Conservation (phyloP, 805 yeast genomes). For the Schwanniomyces vanrijiae region DNA sequence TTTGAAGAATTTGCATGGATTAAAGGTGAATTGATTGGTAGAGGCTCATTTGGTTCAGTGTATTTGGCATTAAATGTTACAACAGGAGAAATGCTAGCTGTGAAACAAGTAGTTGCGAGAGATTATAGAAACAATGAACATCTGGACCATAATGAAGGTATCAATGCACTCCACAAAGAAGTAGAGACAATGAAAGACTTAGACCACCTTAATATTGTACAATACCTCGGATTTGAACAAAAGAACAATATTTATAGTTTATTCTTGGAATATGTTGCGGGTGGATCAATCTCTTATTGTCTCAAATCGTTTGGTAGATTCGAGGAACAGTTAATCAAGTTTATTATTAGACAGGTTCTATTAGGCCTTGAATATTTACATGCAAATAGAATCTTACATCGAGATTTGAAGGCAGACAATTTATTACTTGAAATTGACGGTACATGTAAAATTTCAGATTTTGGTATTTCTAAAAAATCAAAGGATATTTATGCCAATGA, state of each 20-base stretch:
- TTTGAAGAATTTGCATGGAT: slow-evolving; percentile 94
- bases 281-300: slow-evolving; percentile 92
- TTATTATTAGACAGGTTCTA: slow-evolving; percentile 75
- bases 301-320: slow-evolving; percentile 81
- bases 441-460: slow-evolving; percentile 91
- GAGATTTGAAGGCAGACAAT: slow-evolving; percentile 95
- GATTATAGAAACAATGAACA: slow-evolving; percentile 12
- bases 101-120: slow-evolving; percentile 80
- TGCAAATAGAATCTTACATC: slow-evolving; percentile 80
- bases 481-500: slow-evolving; percentile 82
- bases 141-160: slow-evolving; percentile 54
- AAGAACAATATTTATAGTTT: slow-evolving; percentile 73
- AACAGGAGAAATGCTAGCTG: slow-evolving; percentile 98
- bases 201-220: slow-evolving; percentile 93
- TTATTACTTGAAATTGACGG: slow-evolving; percentile 87
- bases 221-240: slow-evolving; percentile 90
- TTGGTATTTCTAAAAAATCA: slow-evolving; percentile 85
- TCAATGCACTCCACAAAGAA: slow-evolving; percentile 84
- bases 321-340: slow-evolving; percentile 72
- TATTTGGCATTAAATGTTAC: slow-evolving; percentile 90
- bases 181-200: slow-evolving; percentile 92
- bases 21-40: slow-evolving; percentile 93
- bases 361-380: slow-evolving; percentile 88
- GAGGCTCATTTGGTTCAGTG: slow-evolving; percentile 95
- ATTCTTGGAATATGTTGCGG: slow-evolving; percentile 94